phyloP scores from a whole-genome alignment of 805 yeast genomes.

The Ogataea minuta region DNA sequence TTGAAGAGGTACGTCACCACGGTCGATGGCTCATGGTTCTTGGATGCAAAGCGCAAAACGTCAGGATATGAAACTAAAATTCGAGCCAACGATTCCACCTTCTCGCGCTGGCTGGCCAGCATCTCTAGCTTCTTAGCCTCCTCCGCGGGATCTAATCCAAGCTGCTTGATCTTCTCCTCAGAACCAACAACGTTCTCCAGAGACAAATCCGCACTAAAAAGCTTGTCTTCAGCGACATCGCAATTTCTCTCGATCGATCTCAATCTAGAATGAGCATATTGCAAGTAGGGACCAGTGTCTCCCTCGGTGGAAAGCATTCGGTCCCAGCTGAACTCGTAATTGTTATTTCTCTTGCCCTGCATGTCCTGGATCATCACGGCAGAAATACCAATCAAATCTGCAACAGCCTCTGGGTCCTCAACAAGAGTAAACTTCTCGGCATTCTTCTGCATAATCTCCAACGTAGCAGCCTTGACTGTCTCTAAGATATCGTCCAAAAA shows the following conservation, averaged over 20 bases:
- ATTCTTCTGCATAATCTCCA: slow-evolving; percentile 92
- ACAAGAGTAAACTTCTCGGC: slow-evolving; percentile 89
- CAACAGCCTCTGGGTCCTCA: slow-evolving; percentile 89
- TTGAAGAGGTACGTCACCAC: slow-evolving; percentile 90
- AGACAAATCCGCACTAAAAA: slow-evolving; percentile 30
- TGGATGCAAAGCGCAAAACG: slow-evolving; percentile 73
- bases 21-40: slow-evolving; percentile 89
- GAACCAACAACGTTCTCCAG: slow-evolving; percentile 33
- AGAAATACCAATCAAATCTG: slow-evolving; percentile 92
- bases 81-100: slow-evolving; percentile 60
- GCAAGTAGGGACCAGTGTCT: slow-evolving; percentile 98
- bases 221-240: slow-evolving; percentile 38
- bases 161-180: slow-evolving; percentile 24
- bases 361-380: slow-evolving; percentile 99
- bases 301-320: slow-evolving; percentile 98
- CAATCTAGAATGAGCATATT: slow-evolving; percentile 96
- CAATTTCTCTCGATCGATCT: slow-evolving; percentile 92
- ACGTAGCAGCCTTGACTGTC: slow-evolving; percentile 92
- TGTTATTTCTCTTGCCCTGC: slow-evolving; percentile 95
- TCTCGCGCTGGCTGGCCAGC: slow-evolving; percentile 30
- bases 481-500: slow-evolving; percentile 91
- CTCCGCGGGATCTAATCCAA: slow-evolving; percentile 29
- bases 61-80: slow-evolving; percentile 89
- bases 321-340: slow-evolving; percentile 95
- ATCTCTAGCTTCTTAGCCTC: slow-evolving; percentile 32